Conservation (phyloP, 768 basidiomycete species). For the Leccinum variicolor region DNA sequence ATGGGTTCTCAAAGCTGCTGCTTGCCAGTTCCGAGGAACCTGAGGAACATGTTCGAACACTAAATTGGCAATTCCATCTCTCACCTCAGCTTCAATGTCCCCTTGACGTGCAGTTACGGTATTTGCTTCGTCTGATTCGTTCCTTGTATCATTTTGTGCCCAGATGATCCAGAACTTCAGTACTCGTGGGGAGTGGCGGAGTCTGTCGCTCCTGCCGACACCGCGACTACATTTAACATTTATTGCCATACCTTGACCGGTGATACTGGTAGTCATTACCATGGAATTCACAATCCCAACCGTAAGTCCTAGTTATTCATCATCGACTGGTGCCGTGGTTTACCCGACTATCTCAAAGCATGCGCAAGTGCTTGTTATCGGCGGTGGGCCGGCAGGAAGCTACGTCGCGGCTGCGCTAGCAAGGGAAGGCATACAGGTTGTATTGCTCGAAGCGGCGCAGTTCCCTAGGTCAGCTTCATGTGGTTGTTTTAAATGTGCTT, state of each 20-base stretch:
- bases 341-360: constrained; percentile 14
- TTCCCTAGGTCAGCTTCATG: constrained; percentile 46
- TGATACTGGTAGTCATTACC: not conserved
- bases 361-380: constrained; percentile 43
- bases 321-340: not conserved
- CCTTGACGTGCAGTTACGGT: not conserved
- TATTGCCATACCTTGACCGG: not conserved
- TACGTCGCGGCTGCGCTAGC: constrained; percentile 55
- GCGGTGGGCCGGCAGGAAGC: constrained; percentile 59
- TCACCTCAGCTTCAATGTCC: constrained; percentile 4
- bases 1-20: not conserved
- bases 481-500: no score
- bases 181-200: not conserved
- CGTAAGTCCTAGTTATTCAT: constrained; percentile 10
- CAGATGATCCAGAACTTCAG: not conserved
- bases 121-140: not conserved
- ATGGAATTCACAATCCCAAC: constrained; percentile 20
- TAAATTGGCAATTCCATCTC: not conserved
- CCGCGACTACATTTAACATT: not conserved
- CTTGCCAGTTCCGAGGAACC: not conserved
- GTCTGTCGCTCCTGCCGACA: not conserved
- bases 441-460: constrained; percentile 50
- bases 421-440: constrained; percentile 56
- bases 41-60: not conserved
- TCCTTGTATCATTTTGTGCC: not conserved